These are phyloP conservation scores for Boletus sp. DNA, from an alignment of 768 basidiomycete species.

Conservation along the genomic window DNA sequence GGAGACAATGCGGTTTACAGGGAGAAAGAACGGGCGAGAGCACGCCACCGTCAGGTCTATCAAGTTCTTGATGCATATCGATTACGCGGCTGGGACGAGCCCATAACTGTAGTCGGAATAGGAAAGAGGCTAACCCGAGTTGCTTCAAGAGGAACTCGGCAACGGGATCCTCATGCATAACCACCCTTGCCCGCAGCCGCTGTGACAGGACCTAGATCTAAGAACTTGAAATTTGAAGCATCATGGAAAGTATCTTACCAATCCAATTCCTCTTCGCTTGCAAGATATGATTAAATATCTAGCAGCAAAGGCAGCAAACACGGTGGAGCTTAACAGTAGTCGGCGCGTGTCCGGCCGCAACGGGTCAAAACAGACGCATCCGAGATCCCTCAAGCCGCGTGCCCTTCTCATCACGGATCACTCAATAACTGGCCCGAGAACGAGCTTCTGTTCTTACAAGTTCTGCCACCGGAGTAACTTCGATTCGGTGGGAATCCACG, in stretches of 20 bases:
- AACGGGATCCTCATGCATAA: too few species aligned
- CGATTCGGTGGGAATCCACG: neutral
- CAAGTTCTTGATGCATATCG: neutral
- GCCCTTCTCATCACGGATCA: neutral
- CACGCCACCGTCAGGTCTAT: neutral
- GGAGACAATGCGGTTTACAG: conserved; percentile 26
- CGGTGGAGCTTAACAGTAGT: too few species aligned
- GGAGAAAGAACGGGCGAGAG: conserved; percentile 27
- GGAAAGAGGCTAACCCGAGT: neutral
- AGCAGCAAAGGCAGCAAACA: too few species aligned
- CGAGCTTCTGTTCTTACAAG: neutral
- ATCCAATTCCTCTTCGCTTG: too few species aligned
- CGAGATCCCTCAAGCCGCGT: neutral
- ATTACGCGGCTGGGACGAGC: neutral
- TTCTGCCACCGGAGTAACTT: neutral
- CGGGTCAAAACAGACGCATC: conserved; percentile 4
- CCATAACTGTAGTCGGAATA: neutral
- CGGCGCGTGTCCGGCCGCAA: neutral
- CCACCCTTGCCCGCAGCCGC: too few species aligned
- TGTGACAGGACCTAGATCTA: too few species aligned
- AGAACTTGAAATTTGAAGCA: too few species aligned
- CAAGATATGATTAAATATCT: too few species aligned
- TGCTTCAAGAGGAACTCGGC: neutral
- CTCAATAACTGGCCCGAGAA: neutral
- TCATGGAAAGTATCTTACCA: too few species aligned